A percentile compares a stretch with the other conserved stretches of the same genome.
These are phyloP conservation scores for Vanilla planifolia DNA, from an alignment of 106 monocot species.

Conservation along the genomic window DNA sequence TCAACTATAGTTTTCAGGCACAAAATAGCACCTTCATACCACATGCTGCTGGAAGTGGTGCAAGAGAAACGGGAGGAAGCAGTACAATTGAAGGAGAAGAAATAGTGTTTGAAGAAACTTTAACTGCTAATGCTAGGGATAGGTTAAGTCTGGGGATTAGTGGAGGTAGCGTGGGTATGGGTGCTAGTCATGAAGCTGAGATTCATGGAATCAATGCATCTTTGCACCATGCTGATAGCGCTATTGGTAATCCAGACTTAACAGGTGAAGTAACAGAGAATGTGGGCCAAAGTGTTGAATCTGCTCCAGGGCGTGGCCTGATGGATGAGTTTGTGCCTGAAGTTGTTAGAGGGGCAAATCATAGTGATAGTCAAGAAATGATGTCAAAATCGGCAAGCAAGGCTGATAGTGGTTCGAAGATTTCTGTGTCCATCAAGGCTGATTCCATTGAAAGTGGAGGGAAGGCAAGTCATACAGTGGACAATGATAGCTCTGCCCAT, in stretches of 20 bases:
- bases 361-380: slow-evolving; percentile 92
- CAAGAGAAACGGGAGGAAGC: slow-evolving; percentile 63
- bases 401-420: slow-evolving; percentile 90
- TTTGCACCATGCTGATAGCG: slow-evolving; percentile 52
- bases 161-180: slow-evolving; percentile 94
- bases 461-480: slow-evolving; percentile 41
- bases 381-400: slow-evolving; percentile 58
- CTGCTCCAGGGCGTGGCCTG: slow-evolving; percentile 68
- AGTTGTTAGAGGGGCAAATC: slow-evolving; percentile 63
- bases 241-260: slow-evolving; percentile 68
- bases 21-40: slow-evolving; percentile 68
- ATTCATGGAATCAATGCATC: slow-evolving; percentile 80
- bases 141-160: slow-evolving; percentile 80
- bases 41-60: slow-evolving; percentile 55
- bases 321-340: slow-evolving; percentile 90
- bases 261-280: slow-evolving; percentile 81
- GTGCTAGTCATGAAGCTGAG: slow-evolving; percentile 94
- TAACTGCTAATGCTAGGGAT: slow-evolving; percentile 58
- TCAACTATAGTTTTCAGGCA: slow-evolving; percentile 75
- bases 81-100: slow-evolving; percentile 89
- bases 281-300: slow-evolving; percentile 85
- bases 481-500: slow-evolving; percentile 41
- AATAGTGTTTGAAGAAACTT: slow-evolving; percentile 69
- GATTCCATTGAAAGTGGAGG: slow-evolving; percentile 85
- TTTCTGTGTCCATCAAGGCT: slow-evolving; percentile 73